Base-by-base conservation (phyloP, 768 basidiomycete species). In the Trametes meyenii region DNA sequence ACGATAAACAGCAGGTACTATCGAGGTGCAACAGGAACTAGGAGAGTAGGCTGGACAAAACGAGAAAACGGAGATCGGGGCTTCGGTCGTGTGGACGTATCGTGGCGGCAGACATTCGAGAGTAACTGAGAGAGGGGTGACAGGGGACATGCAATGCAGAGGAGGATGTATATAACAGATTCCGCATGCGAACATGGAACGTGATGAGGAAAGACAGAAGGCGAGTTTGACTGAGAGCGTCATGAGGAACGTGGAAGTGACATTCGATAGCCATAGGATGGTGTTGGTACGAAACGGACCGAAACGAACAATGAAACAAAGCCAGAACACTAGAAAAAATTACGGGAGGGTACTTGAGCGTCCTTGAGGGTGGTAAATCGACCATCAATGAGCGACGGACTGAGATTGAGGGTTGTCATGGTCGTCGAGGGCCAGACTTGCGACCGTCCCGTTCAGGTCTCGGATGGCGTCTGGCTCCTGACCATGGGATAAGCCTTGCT, bases 361-460 rank as follows among this genome's bases (percentile, higher is more conserved):
- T 46, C 57, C 57, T 11, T 50, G 49, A 23, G 24, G 21, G 52
- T 29, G 51, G 33, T 14, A 21, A 39, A 45, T 26, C 16, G 29
- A 23, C 45, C 39, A 21, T 55, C 50, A 63, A n/a, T 53, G 46
- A 23, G 52, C 43, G 43, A 44, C 48, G 39, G 58, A 49, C n/a
- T 58, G 60, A 23, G 60, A 62, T 42, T 67, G 60, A 33, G 65
- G 52, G 46, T 55, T 70, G 68, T 58, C 60, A 42, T 60, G 63
- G 60, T 74, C 66, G 67, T 86, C 87, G 58, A 92, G 75, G 64
- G 90, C 82, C 16, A 92, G 81, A 71, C 86, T 90, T 36, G 90
- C 88, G 40, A 93, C 78, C 29, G 87, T 90, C 21, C 88, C 87
- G 67, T 89, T 92, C 54, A 93, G 73, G 72, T 91, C 89, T 40